Base-by-base conservation (phyloP, 306 rosid species). In the Adenanthera pavonina region DNA sequence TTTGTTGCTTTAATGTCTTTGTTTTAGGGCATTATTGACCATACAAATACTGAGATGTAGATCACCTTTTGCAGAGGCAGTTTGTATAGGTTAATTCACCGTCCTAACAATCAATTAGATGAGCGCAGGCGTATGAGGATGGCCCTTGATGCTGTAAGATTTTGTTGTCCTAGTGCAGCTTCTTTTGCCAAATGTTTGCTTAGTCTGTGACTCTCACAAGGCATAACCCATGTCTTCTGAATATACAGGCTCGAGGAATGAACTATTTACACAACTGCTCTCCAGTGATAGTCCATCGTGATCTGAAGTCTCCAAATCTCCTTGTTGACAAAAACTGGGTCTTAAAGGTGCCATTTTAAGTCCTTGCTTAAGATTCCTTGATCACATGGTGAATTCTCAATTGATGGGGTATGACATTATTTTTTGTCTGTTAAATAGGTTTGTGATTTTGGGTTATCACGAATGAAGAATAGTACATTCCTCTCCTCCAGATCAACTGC, bases 401-500 rank as follows among this genome's bases (percentile, higher is more conserved):
- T 38, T 15, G 12, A 15, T 38, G n/a, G 36, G 49, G 8, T 73
- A 36, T 52, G 64, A 73, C 11, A 52, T 7, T 36, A 49, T 33
- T 1, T 52, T 36, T 53, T 72, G 20, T n/a, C 62, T 15, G 60
- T 82, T 84, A 54, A 76, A 84, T 78, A 96, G 99, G 99, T 96
- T 36, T 93, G 98, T 7, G 99, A 96, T 89, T 96, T 96, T 65
- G 99, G 99, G 75, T 85, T 96, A 78, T 96, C 99, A 17, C 84
- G 97, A 76, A 91, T 96, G 91, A 96, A 96, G 91, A 79, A 91
- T 62, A 96, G 98, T 78, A 96, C 99, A 49, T 96, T 90, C 86
- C 98, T 96, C 70, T 96, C 99, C 86, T 93, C 99, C 64, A 91
- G 97, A 86, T 96, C 99, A 53, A 91, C 99, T 16, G 98, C 99